Base-by-base conservation (phyloP, 2,329 filamentous ascomycete species). In the Aspergillus candidus region DNA sequence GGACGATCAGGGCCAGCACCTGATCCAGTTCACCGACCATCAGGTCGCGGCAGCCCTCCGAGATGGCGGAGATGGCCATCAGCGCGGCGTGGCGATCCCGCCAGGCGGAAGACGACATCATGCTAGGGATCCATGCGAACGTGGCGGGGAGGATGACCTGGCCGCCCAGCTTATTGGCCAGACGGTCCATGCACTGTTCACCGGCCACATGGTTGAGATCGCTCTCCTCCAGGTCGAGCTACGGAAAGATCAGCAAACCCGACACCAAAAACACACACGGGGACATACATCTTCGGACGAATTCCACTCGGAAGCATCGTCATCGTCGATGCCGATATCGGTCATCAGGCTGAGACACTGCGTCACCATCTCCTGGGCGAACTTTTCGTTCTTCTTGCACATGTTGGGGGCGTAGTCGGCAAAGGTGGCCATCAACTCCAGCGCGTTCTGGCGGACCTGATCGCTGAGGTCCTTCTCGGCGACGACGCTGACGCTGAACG, bases 61-160 rank as follows among this genome's bases (percentile, higher is more conserved):
- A 97, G 52, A 98, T 98, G 53, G 93, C 93, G 3, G 91, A 97
- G 49, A 98, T 96, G 17, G 93, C 93, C 93, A 98, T 98, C 41
- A 98, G 79, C 37, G 93, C 93, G 29, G 93, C 93, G 67, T 98
- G 93, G 50, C 91, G 82, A 66, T 98, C 93, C 60, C 88, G 83
- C 93, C 93, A 98, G 27, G 88, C 82, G 57, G 87, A 84, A 1
- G 93, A 97, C 42, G 84, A 88, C 83, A 97, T 94, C 93, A 98
- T 98, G 51, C 89, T 80, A 8, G 93, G 93, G 32, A 98, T 81
- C 93, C 93, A 98, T 65, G 86, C 85, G 70, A 97, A 98, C 0
- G 91, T 97, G 1, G 90, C 90, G 27, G 87, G 87, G 14, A 98
- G 75, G 45, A 98, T 86, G n/a, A 86, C 83, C 59, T 87, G 78